Evolutionary conservation across 225 moss, liverwort and hornwort species (phyloP), one percentile per base, ranked within the genome.

Genomic region (Pseudoscleropodium purum): DNA sequence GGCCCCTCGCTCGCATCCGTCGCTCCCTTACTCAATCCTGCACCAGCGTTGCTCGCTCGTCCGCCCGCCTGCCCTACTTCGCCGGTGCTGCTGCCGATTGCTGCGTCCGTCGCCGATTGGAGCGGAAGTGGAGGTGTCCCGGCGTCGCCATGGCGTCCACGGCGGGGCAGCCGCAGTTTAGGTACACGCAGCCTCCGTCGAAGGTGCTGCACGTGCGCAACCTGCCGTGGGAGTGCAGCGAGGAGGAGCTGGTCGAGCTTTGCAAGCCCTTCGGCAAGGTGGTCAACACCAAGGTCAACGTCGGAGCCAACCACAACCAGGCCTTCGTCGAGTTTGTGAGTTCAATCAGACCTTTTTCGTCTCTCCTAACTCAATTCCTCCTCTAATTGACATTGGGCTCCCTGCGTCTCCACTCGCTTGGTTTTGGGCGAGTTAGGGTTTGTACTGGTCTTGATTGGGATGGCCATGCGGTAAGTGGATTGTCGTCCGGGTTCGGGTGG

Each of bases 171-270:
- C 99, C 97, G 68, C 99, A 99, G 95, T 99, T 99, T 87, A 97
- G 99, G 52, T 99, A 99, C 90, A 99, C 99, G 90, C 99, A 97
- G 89, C 97, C 97, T 63, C 99, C 99, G 76, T 99, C 99, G 59
- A 99, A 97, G 94, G 99, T 99, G 77, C 89, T 99, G 81, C 99
- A 99, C 89, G 97, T 99, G 83, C 93, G 99, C 83, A 99, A 99
- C 92, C 87, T 99, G 94, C 99, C 99, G 51, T 99, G 99, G 99
- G 99, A 99, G 93, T 99, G 99, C 93, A 99, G 99, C 92, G 97
- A 97, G 87, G 99, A 99, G 94, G 99, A 99, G 96, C 95, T 99
- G 86, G 93, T 99, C 87, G 97, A 99, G 92, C 93, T 99, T 2
- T 99, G 99, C 90, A 99, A 97, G 94, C 99, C 99, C 26, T 99